These are phyloP conservation scores for Thymus mandschuricus DNA, from an alignment of 257 asterid genomes.

Conservation along the genomic window DNA sequence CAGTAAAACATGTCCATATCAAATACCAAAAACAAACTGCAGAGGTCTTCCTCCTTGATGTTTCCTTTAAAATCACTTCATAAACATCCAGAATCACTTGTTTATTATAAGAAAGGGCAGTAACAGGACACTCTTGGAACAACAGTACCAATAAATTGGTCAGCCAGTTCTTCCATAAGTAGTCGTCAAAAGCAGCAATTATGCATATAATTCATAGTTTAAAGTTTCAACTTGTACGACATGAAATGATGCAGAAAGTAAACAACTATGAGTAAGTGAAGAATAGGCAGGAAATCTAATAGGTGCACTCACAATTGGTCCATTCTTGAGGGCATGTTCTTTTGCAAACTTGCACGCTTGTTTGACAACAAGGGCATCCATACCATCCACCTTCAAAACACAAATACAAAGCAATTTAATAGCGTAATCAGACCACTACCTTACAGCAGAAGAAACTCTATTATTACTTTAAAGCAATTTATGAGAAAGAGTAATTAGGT, in stretches of 20 bases:
- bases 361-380: conserved; percentile 97
- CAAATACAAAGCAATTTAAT: not conserved
- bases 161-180: not conserved
- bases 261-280: not conserved
- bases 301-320: conserved; percentile 80
- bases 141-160: too few relatives aligned
- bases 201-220: conserved; percentile 8
- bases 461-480: too few relatives aligned
- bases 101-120: conserved; percentile 1
- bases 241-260: not conserved
- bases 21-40: not conserved
- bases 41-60: too few relatives aligned
- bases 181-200: conserved; percentile 9
- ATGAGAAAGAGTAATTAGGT: too few relatives aligned
- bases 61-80: conserved; percentile 5
- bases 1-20: not conserved
- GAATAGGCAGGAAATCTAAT: conserved; percentile 18
- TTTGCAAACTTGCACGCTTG: conserved; percentile 97
- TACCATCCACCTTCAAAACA: conserved; percentile 84
- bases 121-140: not conserved
- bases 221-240: not conserved
- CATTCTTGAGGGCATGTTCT: too few relatives aligned
- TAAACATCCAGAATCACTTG: conserved; percentile 7
- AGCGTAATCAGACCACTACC: not conserved
- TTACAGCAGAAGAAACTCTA: conserved; percentile 18